Base-by-base conservation (phyloP, 169 alveolate genomes). In the Babesia gibsoni region DNA sequence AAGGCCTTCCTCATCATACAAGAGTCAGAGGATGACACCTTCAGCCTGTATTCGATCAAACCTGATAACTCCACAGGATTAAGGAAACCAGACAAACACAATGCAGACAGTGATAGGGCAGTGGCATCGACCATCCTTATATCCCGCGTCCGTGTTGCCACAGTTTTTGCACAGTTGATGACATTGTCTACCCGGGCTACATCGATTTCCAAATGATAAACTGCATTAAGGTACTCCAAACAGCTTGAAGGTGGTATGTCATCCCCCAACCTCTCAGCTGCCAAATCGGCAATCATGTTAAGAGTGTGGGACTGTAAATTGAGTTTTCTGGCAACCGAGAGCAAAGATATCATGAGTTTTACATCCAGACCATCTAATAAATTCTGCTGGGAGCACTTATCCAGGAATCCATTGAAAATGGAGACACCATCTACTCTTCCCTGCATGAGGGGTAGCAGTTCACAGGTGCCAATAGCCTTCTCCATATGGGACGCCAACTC, bases 161-260 rank as follows among this genome's bases (percentile, higher is more conserved):
- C 72, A 23, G 20, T 29, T 3, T 9, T 46, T 12, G 72, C 58
- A 30, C 1, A 4, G 20, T 61, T 20, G 35, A 61, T 0, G 0
- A 61, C 12, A 56, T 7, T 27, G 2, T 30, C n/a, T 10, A 4
- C 4, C 2, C 29, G 20, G 23, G 2, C 18, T n/a, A 61, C 58
- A 8, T 12, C 46, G 3, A 61, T 7, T 0, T 61, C 72, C 12
- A 61, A 58, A 22, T 46, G 72, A 30, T 61, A 61, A 1, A 61
- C 58, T 61, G 72, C 72, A 45, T 61, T 61, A 25, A 61, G 22
- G 30, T 43, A 61, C 9, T 61, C 72, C 57, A 61, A 27, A 35
- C 42, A 61, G 7, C 48, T 58, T 18, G 23, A 4, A 0, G 56
- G 72, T 7, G 9, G 50, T 2, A 42, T 16, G 2, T 23, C 52